Evolutionary conservation across 2,329 filamentous ascomycete species (phyloP), one percentile per base, ranked within the genome.

Genomic region (Diplodia mutila): DNA sequence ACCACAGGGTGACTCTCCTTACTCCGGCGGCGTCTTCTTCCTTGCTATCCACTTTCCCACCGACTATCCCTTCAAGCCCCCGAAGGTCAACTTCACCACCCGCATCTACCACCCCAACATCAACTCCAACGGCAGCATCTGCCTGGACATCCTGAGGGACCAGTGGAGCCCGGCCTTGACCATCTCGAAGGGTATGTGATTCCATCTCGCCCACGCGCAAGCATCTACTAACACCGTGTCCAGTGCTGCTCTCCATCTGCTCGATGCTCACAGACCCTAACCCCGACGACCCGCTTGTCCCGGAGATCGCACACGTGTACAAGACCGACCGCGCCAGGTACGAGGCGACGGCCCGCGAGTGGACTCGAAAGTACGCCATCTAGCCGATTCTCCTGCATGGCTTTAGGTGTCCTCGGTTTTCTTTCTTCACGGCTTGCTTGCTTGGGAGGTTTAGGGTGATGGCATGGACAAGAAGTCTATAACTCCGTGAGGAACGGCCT

Each of bases 101-200:
- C 91, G 94, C 80, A 98, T 99, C 86, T 99, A 99, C 82, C 95
- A 99, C 85, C 95, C 95, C 77, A 99, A 99, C 85, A 99, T 99
- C 93, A 99, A 99, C 89, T 97, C 93, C 74, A 98, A 98, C 82
- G 95, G 95, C 82, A 97, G 94, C 83, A 99, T 99, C 83, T 99
- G 95, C 82, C 85, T 99, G 80, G 95, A 99, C 79, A 99, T 99
- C 79, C 86, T 99, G 78, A 90, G 95, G 85, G 95, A 99, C 82
- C 95, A 99, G 85, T 99, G 95, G 95, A 97, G 94, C 81, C 95
- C 95, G 51, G 95, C 95, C 73, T 86, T 99, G 82, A 99, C 95
- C 73, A 98, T 99, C 77, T 97, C 93, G 70, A 99, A 99, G 89
- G 95, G 95, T 97, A 84, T 68, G 83, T 69, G 55, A 16, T 5